Conservation (phyloP, 495 filamentous ascomycete genomes). For the Cenococcum geophilum region DNA sequence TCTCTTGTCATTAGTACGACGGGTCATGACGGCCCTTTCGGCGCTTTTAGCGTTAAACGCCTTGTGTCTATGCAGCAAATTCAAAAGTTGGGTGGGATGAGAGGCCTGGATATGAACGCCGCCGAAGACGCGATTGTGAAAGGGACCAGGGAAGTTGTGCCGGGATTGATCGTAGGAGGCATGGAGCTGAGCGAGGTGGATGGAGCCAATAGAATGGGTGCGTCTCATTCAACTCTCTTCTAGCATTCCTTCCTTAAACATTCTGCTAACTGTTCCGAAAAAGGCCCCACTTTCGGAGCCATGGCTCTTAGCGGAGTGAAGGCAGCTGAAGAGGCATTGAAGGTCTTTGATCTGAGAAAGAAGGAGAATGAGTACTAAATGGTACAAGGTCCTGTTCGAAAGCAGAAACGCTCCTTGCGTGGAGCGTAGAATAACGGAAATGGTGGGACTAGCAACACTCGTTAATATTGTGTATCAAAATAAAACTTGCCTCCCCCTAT, state of each 20-base stretch:
- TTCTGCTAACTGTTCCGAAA: neutral
- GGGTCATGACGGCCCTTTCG: slow-evolving; percentile 85
- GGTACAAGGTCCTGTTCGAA: no score
- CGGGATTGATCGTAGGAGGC: slow-evolving; percentile 82
- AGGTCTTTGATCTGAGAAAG: slow-evolving; percentile 71
- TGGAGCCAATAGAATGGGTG: slow-evolving; percentile 78
- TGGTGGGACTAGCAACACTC: no score
- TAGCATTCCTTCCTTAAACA: slow-evolving; percentile 17
- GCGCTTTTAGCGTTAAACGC: slow-evolving; percentile 80
- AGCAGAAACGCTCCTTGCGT: no score
- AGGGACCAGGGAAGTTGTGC: slow-evolving; percentile 76
- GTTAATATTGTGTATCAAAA: no score
- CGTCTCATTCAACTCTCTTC: slow-evolving; percentile 2
- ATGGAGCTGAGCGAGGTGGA: slow-evolving; percentile 92
- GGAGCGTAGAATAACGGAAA: no score
- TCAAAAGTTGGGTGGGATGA: slow-evolving; percentile 82
- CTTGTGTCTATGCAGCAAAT: slow-evolving; percentile 75
- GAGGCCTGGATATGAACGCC: slow-evolving; percentile 80
- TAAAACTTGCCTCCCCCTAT: no score
- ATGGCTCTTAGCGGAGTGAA: slow-evolving; percentile 83
- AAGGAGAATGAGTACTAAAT: slow-evolving; percentile 26
- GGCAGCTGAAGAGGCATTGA: slow-evolving; percentile 77
- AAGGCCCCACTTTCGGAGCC: slow-evolving; percentile 61
- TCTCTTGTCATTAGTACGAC: slow-evolving; percentile 80
- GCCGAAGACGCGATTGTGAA: slow-evolving; percentile 91